A percentile compares a stretch with the other conserved stretches of the same genome.
Evolutionary conservation across 2,329 filamentous ascomycete genomes (phyloP).

Genomic region (Aspergillus novoparasiticus): DNA sequence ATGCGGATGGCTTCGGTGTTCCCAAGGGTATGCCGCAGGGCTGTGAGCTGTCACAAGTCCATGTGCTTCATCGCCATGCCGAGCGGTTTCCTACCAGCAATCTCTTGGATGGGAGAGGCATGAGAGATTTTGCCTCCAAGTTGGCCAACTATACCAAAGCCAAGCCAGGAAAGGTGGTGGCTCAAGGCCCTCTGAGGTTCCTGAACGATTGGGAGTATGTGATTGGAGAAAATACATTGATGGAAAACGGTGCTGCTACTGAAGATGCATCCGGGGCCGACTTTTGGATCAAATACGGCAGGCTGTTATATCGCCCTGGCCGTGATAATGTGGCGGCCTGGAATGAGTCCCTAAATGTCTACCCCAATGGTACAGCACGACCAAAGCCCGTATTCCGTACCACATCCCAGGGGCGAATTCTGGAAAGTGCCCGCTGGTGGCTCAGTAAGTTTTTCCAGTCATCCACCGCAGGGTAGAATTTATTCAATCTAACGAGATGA

Average conservation of each 20-base stretch:
- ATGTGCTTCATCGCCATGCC: constrained; percentile 58
- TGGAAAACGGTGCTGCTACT: constrained; percentile 53
- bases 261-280: constrained; percentile 54
- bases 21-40: constrained; percentile 54
- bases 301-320: constrained; percentile 55
- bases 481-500: neutral
- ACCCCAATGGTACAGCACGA: constrained; percentile 50
- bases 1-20: constrained; percentile 28
- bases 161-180: constrained; percentile 32
- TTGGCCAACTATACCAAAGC: constrained; percentile 48
- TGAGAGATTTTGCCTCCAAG: constrained; percentile 53
- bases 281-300: constrained; percentile 59
- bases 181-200: constrained; percentile 54
- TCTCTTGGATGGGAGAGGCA: constrained; percentile 53
- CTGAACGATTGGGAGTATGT: constrained; percentile 56
- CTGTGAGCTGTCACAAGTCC: constrained; percentile 59
- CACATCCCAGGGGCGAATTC: constrained; percentile 57
- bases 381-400: constrained; percentile 56
- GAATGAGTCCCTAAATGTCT: constrained; percentile 44
- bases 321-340: constrained; percentile 51
- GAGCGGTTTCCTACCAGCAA: constrained; percentile 54
- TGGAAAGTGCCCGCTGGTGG: constrained; percentile 51
- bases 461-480: neutral
- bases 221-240: constrained; percentile 48
- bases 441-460: constrained; percentile 42